phyloP scores from a whole-genome alignment of 352 stramenopile species.

The Phytophthora tubulina region DNA sequence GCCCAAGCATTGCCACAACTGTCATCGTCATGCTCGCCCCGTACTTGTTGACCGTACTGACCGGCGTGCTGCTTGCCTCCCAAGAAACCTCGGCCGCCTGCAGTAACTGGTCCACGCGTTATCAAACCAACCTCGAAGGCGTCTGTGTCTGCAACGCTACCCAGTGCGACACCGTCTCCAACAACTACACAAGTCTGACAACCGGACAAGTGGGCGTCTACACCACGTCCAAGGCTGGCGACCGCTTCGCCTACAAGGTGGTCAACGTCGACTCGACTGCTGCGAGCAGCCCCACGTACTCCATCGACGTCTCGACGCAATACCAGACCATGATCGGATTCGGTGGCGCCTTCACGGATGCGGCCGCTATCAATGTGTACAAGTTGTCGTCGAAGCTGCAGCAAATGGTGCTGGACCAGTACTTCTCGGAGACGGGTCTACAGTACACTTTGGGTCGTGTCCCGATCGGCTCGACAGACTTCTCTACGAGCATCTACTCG shows the following conservation, averaged over 20 bases:
- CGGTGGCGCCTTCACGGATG: conserved; percentile 91
- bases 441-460: conserved; percentile 88
- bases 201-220: conserved; percentile 56
- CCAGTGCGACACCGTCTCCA: conserved; percentile 64
- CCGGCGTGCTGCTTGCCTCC: conserved; percentile 7
- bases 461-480: conserved; percentile 89
- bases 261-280: conserved; percentile 36
- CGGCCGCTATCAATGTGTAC: conserved; percentile 84
- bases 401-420: conserved; percentile 76
- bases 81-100: conserved; percentile 32
- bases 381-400: conserved; percentile 67
- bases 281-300: conserved; percentile 48
- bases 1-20: not conserved
- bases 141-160: conserved; percentile 65
- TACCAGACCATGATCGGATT: conserved; percentile 90
- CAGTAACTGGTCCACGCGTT: conserved; percentile 56
- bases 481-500: conserved; percentile 86
- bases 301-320: conserved; percentile 60
- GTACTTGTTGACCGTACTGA: conserved; percentile 8
- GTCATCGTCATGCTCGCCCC: conserved; percentile 13
- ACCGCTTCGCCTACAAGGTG: conserved; percentile 56
- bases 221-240: conserved; percentile 52
- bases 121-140: conserved; percentile 53
- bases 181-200: conserved; percentile 52
- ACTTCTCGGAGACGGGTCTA: conserved; percentile 77